Evolutionary conservation across 176 grass and related monocot genomes (phyloP).

Genomic region (Zoysia pacifica): DNA sequence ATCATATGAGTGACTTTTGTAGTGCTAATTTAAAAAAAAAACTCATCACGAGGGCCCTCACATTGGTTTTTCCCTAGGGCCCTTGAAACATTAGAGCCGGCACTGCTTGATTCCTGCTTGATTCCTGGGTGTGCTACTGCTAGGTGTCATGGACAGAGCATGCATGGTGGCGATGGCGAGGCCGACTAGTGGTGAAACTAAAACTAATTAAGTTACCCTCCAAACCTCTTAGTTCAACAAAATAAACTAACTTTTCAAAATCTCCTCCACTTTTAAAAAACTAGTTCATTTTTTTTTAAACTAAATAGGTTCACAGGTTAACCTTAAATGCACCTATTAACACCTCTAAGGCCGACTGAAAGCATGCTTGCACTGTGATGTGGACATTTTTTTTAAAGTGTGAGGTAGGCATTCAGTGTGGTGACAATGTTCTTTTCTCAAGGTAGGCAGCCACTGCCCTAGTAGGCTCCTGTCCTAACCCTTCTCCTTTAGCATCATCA

Average conservation of each 20-base stretch:
- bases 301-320: no score
- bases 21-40: no score
- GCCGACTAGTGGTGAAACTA: background rate
- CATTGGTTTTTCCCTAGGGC: no score
- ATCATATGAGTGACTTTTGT: no score
- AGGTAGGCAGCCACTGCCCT: conserved; percentile 40
- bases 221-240: no score
- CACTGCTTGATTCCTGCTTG: background rate
- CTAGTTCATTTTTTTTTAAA: no score
- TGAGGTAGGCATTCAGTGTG: background rate
- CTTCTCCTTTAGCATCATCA: conserved; percentile 26
- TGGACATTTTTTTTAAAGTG: background rate
- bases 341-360: background rate
- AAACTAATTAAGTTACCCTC: no score
- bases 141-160: conserved; percentile 7
- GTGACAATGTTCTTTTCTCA: conserved; percentile 1
- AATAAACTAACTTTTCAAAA: no score
- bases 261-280: no score
- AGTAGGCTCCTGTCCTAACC: background rate
- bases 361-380: conserved; percentile 17
- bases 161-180: conserved; percentile 2
- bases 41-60: no score
- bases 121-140: conserved; percentile 14
- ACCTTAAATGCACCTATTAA: no score
- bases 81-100: no score